phyloP scores from a whole-genome alignment of 495 filamentous ascomycete species.

The Penicillium nucicola region DNA sequence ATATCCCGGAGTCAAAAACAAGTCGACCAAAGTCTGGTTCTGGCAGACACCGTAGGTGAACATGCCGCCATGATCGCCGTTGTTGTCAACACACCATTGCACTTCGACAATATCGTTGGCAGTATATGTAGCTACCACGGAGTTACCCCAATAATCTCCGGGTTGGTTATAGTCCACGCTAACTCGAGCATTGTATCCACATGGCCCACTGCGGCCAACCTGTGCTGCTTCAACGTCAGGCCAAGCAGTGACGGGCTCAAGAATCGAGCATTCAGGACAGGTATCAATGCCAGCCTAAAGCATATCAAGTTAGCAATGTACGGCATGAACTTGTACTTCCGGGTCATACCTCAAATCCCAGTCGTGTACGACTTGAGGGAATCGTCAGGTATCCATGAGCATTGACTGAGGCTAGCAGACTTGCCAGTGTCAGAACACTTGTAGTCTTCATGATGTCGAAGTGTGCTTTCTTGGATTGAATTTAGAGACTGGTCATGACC shows the following conservation, averaged over 20 bases:
- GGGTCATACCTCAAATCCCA: slow-evolving; percentile 41
- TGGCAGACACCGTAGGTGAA: slow-evolving; percentile 56
- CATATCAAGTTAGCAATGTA: background rate
- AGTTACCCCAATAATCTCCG: slow-evolving; percentile 39
- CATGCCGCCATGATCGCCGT: slow-evolving; percentile 60
- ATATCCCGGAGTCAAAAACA: slow-evolving; percentile 49
- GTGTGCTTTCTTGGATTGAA: no score
- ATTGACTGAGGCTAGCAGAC: background rate
- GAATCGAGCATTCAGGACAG: slow-evolving; percentile 55
- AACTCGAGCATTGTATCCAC: slow-evolving; percentile 55
- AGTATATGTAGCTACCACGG: slow-evolving; percentile 42
- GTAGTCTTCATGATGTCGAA: background rate
- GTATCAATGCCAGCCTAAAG: slow-evolving; percentile 46
- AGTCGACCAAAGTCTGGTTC: slow-evolving; percentile 49
- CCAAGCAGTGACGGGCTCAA: slow-evolving; percentile 53
- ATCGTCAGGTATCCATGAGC: slow-evolving; percentile 47
- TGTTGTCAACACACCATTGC: slow-evolving; percentile 57
- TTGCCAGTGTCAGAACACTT: background rate
- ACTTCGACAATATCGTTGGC: slow-evolving; percentile 47
- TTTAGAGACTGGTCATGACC: no score
- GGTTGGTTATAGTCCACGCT: slow-evolving; percentile 56
- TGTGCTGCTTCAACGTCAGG: slow-evolving; percentile 43
- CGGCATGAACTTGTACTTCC: background rate
- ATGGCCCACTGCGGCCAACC: slow-evolving; percentile 51
- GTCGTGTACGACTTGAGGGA: slow-evolving; percentile 44